Base-by-base conservation (phyloP, 352 stramenopile species). In the Phytopythium litorale region DNA sequence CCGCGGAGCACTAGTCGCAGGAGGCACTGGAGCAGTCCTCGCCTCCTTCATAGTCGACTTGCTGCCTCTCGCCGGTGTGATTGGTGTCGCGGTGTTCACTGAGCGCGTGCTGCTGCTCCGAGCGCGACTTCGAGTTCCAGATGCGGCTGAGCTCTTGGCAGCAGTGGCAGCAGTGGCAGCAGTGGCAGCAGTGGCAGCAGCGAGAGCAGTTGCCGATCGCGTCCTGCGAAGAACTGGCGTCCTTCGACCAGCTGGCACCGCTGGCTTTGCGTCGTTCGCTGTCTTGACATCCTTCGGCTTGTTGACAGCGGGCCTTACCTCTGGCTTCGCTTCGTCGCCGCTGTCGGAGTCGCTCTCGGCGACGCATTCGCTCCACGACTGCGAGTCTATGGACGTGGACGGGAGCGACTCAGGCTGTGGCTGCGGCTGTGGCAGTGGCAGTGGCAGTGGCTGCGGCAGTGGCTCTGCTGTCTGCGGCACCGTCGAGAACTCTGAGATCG, bases 321-420 rank as follows among this genome's bases (percentile, higher is more conserved):
- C 58, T 21, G 64, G 33, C n/a, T 76, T 59, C 12, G 58, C 52
- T 35, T 76, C 67, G 43, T 67, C 60, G 18, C 77, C 72, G 19
- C 63, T 73, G 18, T 76, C 33, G 7, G 33, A 38, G 33, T 38
- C 63, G 33, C 73, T 81, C 51, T 81, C 73, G 0, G 62, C 63
- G 23, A 80, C 66, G 55, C 72, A 72, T 28, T 64, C 71, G 57
- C 64, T 79, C 33, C 48, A 54, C 15, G 48, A 33, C 28, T 18
- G 48, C 48, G 48, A n/a, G 23, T 54, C 48, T 1, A 21, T 37
- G 9, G 48, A 35, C 28, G 48, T 37, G 28, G 21, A 9, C 48
- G 48, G 48, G 9, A 54, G 48, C 23, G 48, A 54, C 28, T 54
- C 23, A 0, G 48, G 28, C 28, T 54, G 48, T 4, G 45, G 23